Conservation (phyloP, 345 rosid species). For the Eucalyptus camaldulensis region DNA sequence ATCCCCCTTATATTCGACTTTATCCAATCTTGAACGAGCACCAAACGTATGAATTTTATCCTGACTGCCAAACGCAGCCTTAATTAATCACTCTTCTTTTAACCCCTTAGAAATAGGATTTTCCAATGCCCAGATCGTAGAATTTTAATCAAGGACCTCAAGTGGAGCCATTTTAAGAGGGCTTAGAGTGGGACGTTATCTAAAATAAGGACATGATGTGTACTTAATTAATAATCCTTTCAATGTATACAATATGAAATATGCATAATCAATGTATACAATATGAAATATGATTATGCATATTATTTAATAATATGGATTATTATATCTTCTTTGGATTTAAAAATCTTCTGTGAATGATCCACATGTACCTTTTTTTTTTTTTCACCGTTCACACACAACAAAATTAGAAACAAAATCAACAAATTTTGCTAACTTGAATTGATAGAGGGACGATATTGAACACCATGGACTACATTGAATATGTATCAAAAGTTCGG, state of each 20-base stretch:
- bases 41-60: no score
- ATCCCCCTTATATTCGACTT: no score
- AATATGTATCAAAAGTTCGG: fast-evolving
- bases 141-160: not conserved
- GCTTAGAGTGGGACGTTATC: fast-evolving
- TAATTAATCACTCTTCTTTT: not conserved
- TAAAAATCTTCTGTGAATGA: not conserved
- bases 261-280: no score
- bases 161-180: not conserved
- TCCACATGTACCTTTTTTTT: not conserved
- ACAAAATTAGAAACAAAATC: not conserved
- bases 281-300: not conserved
- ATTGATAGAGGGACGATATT: not conserved
- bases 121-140: fast-evolving
- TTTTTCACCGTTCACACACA: not conserved
- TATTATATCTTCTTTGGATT: not conserved
- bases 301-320: not conserved
- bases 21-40: no score
- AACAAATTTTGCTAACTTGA: no score
- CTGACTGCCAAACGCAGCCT: no score
- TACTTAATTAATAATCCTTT: not conserved
- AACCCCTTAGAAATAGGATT: not conserved
- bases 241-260: not conserved
- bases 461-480: not conserved
- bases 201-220: not conserved